Evolutionary conservation across 2,329 filamentous ascomycete species (phyloP), one percentile per base, ranked within the genome.

Genomic region (Sporothrix luriei): DNA sequence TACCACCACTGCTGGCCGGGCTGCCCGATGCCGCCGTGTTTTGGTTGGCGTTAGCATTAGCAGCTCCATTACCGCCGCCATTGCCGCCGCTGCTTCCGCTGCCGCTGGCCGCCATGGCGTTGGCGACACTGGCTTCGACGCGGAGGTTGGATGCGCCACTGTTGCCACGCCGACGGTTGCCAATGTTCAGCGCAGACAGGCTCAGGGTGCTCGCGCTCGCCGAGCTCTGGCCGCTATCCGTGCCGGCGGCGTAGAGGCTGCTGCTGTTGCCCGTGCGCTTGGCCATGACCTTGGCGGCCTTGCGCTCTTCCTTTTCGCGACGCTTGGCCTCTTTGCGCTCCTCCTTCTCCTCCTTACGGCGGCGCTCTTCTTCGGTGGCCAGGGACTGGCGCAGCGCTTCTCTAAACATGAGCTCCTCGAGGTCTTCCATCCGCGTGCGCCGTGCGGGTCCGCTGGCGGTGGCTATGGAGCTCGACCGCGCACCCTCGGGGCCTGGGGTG

Each of bases 391-490:
- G 86, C 62, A 99, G 96, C 0, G 95, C 95, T 78, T 99, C 95
- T 84, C 95, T 93, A 84, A 98, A 93, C 95, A 99, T 99, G 83
- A 99, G 91, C 64, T 97, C 94, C 78, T 99, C 95, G 0, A 98
- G 84, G 74, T 98, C 94, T 26, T 96, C 92, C 77, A 96, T 88
- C 40, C 92, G 85, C 69, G 77, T 78, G 59, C 84, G 79, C 70
- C 82, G 75, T 69, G 75, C 57, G 72, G 55, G 70, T 75, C 19
- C n/a, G 14, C 55, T n/a, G 4, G 29, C 74, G 3, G 77, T 29
- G 7, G 29, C 77, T 0, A 80, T 76, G 9, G 52, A 43, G 49
- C 59, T 64, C 2, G 74, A 73, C 4, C 79, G 76, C 7, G 77
- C 72, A 6, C 76, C 78, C 5, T 82, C 81, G 4, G 77, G 75